A percentile compares a stretch with the other conserved stretches of the same genome.
phyloP scores from a whole-genome alignment of 192 early-diverging fungal species.

The Coemansia nantahalensis region DNA sequence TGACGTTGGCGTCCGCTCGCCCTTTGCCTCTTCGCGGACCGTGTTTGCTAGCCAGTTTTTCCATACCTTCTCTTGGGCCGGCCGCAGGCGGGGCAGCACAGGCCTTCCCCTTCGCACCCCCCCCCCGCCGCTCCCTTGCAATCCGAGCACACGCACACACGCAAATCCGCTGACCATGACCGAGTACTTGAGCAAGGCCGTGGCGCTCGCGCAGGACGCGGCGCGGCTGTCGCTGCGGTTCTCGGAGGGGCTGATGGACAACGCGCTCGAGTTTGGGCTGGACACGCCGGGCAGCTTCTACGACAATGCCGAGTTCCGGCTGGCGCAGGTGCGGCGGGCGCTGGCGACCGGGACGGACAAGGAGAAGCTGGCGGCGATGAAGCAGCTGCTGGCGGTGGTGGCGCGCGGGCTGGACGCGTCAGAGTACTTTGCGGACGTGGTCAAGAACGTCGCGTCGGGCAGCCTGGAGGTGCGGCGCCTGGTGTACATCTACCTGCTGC shows the following conservation, averaged over 20 bases:
- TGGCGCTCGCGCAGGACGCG: constrained; percentile 73
- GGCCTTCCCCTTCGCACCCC: too few relatives aligned
- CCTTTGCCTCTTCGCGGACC: too few relatives aligned
- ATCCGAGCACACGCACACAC: too few relatives aligned
- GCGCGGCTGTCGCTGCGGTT: constrained; percentile 75
- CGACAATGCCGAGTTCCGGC: constrained; percentile 85
- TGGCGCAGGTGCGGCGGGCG: constrained; percentile 69
- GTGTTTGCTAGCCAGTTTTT: too few relatives aligned
- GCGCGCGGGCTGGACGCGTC: constrained; percentile 89
- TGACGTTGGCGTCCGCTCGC: too few relatives aligned
- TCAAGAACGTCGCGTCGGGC: constrained; percentile 93
- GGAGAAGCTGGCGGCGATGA: constrained; percentile 91
- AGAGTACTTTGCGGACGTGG: constrained; percentile 90
- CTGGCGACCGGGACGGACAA: constrained; percentile 83
- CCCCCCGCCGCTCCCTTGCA: too few relatives aligned
- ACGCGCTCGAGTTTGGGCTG: constrained; percentile 82
- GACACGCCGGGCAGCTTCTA: constrained; percentile 77
- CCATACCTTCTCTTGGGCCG: too few relatives aligned
- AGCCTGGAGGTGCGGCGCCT: constrained; percentile 89
- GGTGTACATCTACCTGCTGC: constrained; percentile 94
- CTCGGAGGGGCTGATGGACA: constrained; percentile 83
- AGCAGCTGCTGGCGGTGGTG: constrained; percentile 88
- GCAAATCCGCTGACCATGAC: constrained; percentile 42
- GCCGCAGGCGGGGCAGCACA: too few relatives aligned
- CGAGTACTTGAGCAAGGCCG: constrained; percentile 63